A percentile compares a stretch with the other conserved stretches of the same genome.
Evolutionary conservation across 2,329 filamentous ascomycete species (phyloP).

Genomic region (Colletotrichum graminicola): DNA sequence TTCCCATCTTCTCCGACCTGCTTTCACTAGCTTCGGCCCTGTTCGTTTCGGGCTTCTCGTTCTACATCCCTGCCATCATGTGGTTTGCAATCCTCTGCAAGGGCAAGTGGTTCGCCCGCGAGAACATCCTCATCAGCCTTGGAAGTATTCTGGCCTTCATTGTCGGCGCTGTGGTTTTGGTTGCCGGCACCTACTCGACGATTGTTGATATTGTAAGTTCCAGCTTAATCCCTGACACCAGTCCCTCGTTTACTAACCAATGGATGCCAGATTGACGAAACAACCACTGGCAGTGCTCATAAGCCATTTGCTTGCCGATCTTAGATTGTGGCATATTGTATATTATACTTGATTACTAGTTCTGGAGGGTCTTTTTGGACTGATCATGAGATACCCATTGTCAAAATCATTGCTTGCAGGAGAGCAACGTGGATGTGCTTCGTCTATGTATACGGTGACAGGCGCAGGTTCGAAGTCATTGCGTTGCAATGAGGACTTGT

Average conservation of each 20-base stretch:
- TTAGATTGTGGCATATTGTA: constrained; percentile 5
- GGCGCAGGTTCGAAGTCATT: no score
- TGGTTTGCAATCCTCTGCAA: constrained; percentile 40
- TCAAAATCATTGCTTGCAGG: not conserved
- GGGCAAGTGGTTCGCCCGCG: constrained; percentile 45
- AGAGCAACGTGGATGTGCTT: not conserved
- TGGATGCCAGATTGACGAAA: constrained; percentile 43
- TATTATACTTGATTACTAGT: constrained; percentile 15
- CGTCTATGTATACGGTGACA: not conserved
- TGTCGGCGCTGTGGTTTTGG: constrained; percentile 47
- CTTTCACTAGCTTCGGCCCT: constrained; percentile 66
- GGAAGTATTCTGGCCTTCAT: constrained; percentile 47
- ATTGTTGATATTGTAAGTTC: constrained; percentile 49
- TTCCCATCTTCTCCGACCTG: constrained; percentile 79
- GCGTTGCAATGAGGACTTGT: not conserved
- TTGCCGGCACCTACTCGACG: constrained; percentile 48
- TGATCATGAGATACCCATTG: constrained; percentile 28
- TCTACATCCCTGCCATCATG: constrained; percentile 41
- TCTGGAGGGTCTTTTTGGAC: not conserved
- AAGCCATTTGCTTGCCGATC: constrained; percentile 39
- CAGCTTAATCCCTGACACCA: not conserved
- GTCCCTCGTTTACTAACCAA: not conserved
- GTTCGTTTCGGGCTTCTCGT: constrained; percentile 62
- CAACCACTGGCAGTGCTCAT: constrained; percentile 30
- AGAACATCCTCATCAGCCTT: constrained; percentile 46